Evolutionary conservation across 139 green algal species (phyloP).

Genomic region (Diplosphaera chodatii): DNA sequence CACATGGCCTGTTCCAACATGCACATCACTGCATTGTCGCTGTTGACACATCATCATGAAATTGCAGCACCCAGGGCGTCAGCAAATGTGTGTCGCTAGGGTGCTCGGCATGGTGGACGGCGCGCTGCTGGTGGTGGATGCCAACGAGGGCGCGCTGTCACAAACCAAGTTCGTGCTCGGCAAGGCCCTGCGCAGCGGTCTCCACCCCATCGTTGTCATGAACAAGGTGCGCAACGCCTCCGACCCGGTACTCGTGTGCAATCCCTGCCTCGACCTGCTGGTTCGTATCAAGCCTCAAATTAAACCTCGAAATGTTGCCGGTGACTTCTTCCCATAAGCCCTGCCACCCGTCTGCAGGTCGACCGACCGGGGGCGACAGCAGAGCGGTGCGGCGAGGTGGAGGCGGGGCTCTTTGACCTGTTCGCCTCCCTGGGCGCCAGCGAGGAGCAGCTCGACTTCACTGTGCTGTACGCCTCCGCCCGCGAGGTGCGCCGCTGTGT

Average conservation of each 20-base stretch:
- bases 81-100: too few species aligned
- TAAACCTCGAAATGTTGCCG: too few species aligned
- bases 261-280: too few species aligned
- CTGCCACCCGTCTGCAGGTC: too few species aligned
- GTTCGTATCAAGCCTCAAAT: too few species aligned
- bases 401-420: conserved; percentile 75
- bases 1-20: too few species aligned
- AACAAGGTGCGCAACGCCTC: conserved; percentile 85
- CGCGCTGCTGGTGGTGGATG: conserved; percentile 82
- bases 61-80: too few species aligned
- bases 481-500: conserved; percentile 33
- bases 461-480: conserved; percentile 70
- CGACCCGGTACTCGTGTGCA: too few species aligned
- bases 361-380: conserved; percentile 22
- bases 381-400: conserved; percentile 57
- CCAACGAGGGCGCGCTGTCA: conserved; percentile 69
- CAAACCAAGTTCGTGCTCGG: conserved; percentile 89
- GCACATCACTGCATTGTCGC: too few species aligned
- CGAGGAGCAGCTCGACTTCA: conserved; percentile 69
- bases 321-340: too few species aligned
- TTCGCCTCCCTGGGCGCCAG: conserved; percentile 72
- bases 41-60: too few species aligned
- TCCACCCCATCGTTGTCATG: conserved; percentile 74
- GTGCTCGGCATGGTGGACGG: conserved; percentile 87
- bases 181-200: conserved; percentile 66